A percentile compares a stretch with the other conserved stretches of the same genome.
Evolutionary conservation across 257 asterid species (phyloP).

Genomic region (Solanum virginianum): DNA sequence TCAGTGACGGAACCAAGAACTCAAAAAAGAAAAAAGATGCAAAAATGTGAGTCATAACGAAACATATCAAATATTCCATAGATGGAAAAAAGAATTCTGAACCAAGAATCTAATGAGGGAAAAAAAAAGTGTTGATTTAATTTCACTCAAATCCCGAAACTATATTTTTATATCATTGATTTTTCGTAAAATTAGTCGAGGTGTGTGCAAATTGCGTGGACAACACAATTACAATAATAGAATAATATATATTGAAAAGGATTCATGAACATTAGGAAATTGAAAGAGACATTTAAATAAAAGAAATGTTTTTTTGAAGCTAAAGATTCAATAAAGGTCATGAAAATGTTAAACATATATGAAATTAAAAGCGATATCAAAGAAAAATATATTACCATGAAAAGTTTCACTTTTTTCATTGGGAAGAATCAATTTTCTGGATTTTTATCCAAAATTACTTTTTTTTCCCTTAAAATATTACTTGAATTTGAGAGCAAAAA

Average conservation of each 20-base stretch:
- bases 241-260: background rate
- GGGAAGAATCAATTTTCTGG: background rate
- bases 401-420: background rate
- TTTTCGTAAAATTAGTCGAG: background rate
- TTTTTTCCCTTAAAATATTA: background rate
- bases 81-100: background rate
- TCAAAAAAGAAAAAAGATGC: background rate
- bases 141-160: background rate
- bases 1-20: background rate
- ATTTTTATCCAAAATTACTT: background rate
- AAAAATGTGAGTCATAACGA: background rate
- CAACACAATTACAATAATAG: background rate
- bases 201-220: rapidly evolving
- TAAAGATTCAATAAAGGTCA: background rate
- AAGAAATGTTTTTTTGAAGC: background rate
- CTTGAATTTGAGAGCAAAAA: background rate
- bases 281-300: background rate
- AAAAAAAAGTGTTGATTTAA: background rate
- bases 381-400: background rate
- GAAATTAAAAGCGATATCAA: background rate
- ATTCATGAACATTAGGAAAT: background rate
- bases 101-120: background rate
- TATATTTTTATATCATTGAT: background rate
- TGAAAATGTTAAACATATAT: background rate
- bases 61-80: background rate